Base-by-base conservation (phyloP, 2,329 filamentous ascomycete genomes). In the Stachybotrys echinatus region DNA sequence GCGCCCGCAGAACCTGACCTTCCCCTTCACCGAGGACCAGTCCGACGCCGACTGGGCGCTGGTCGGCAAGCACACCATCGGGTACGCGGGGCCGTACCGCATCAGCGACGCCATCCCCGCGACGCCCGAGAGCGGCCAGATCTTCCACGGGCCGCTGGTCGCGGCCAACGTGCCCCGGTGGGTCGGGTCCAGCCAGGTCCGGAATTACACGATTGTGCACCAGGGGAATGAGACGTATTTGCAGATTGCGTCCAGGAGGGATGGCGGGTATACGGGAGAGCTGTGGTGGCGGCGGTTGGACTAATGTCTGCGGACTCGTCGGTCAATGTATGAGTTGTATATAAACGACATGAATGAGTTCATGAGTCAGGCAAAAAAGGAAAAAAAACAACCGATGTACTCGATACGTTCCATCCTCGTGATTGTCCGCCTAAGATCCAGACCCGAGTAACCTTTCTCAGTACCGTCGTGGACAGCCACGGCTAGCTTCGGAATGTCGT, bases 61-160 rank as follows among this genome's bases (percentile, higher is more conserved):
- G 2, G 43, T 45, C 23, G 43, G 43, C 12, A 45, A 31, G 23
- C 43, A 45, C 43, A 45, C 19, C 21, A 45, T 45, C 23, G 43
- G 43, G 12, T 45, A 45, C 43, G 43, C 43, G 17, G 43, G 43
- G 14, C 43, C 43, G 8, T 34, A 23, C 17, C 23, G 20, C 6
- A 31, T 45, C 18, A 45, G 43, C 22, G 43, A 45, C 19, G 43
- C 43, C 23, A 34, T 45, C 43, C 43, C 43, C 21, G 43, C 43
- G 19, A 45, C 43, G 10, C 12, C 43, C 12, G 43, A 45, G 23
- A 22, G 43, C 21, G 43, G 43, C 6, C 43, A 45, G 23, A 34
- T 45, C 21, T 45, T 45, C 23, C 43, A 45, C 43, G 43, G 43
- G 12, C 43, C 43, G 12, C 43, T 45, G 17, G 23, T 45, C 14